Conservation (phyloP, 2,329 filamentous ascomycete genomes). For the Keithomyces neogunnii region DNA sequence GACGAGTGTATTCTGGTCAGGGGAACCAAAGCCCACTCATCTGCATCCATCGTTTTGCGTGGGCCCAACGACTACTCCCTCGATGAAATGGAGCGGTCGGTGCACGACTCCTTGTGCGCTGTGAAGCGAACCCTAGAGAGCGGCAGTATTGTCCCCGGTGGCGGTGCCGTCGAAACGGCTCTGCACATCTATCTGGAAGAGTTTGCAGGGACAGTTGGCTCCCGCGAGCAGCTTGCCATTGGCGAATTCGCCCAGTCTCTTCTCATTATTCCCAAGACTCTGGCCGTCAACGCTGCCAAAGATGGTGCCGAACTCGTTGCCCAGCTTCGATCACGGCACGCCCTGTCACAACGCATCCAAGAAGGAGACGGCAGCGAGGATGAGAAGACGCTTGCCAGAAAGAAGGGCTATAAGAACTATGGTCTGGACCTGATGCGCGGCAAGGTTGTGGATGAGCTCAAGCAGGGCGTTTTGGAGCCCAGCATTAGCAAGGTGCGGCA, state of each 20-base stretch:
- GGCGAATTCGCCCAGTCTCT: constrained; percentile 95
- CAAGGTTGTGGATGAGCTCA: constrained; percentile 86
- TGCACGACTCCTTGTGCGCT: constrained; percentile 93
- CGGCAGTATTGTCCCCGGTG: constrained; percentile 91
- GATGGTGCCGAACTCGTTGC: constrained; percentile 92
- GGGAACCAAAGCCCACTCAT: constrained; percentile 89
- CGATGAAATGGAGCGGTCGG: constrained; percentile 98
- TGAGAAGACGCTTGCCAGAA: constrained; percentile 81
- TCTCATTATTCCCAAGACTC: constrained; percentile 88
- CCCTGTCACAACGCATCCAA: constrained; percentile 83
- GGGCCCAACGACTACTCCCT: constrained; percentile 94
- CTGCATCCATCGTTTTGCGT: constrained; percentile 90
- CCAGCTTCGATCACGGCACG: constrained; percentile 88
- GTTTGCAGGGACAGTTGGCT: constrained; percentile 94
- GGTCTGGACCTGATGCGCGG: constrained; percentile 84
- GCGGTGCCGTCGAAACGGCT: constrained; percentile 95
- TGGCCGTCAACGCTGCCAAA: constrained; percentile 95
- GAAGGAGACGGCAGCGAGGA: constrained; percentile 79
- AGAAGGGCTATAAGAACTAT: constrained; percentile 99
- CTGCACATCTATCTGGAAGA: constrained; percentile 99
- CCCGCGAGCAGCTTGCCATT: constrained; percentile 93
- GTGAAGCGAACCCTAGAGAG: constrained; percentile 97
- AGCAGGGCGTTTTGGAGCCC: constrained; percentile 90
- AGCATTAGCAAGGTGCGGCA: constrained; percentile 98
- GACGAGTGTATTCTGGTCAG: constrained; percentile 97